Evolutionary conservation across 2,329 filamentous ascomycete genomes (phyloP).

Genomic region (Epichloe gansuensis): DNA sequence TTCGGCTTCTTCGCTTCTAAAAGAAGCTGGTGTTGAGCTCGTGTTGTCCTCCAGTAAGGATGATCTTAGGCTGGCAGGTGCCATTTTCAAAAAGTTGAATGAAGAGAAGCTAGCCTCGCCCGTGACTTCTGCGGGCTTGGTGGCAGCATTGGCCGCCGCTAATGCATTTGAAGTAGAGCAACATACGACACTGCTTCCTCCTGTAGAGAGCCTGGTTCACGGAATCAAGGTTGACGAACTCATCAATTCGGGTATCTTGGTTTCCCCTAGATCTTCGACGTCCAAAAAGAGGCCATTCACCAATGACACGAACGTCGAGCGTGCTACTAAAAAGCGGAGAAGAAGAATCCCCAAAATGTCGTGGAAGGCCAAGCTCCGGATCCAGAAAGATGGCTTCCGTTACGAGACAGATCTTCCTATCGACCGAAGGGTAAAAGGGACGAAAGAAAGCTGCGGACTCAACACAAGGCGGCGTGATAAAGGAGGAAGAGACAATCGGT

Average conservation of each 20-base stretch:
- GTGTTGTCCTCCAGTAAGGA: conserved; percentile 59
- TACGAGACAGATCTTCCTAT: conserved; percentile 81
- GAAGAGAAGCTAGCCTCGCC: conserved; percentile 53
- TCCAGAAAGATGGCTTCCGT: conserved; percentile 83
- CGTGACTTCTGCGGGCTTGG: conserved; percentile 66
- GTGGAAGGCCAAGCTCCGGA: conserved; percentile 72
- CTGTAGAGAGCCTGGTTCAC: conserved; percentile 48
- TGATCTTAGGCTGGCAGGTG: conserved; percentile 57
- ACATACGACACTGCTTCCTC: conserved; percentile 44
- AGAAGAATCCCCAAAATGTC: conserved; percentile 56
- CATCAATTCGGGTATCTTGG: conserved; percentile 51
- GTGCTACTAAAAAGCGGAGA: conserved; percentile 43
- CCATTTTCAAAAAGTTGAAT: conserved; percentile 67
- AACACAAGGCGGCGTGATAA: conserved; percentile 76
- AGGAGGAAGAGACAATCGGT: conserved; percentile 57
- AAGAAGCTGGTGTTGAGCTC: conserved; percentile 72
- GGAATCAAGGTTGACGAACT: conserved; percentile 51
- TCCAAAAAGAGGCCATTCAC: conserved; percentile 37
- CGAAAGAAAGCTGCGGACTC: conserved; percentile 68
- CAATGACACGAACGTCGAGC: conserved; percentile 24
- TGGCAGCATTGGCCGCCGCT: conserved; percentile 63
- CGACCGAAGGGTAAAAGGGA: conserved; percentile 81
- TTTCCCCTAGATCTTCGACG: conserved; percentile 22
- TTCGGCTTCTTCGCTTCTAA: conserved; percentile 52
- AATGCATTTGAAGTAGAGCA: conserved; percentile 43